Evolutionary conservation across 208 protist species (phyloP).

Genomic region (Leishmania arabica): DNA sequence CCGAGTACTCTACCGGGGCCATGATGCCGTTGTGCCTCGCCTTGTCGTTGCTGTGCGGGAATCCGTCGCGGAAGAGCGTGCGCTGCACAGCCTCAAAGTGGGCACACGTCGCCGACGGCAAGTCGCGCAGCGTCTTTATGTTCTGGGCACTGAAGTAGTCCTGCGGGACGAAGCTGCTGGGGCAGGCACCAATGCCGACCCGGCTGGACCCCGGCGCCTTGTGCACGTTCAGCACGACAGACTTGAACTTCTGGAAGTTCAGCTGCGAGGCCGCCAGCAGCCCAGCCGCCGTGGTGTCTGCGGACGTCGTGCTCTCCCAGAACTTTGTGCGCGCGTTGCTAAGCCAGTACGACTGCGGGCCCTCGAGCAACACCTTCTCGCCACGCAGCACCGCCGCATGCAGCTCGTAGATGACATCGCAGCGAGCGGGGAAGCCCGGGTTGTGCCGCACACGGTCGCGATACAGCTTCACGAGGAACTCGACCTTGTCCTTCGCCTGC

Average conservation of each 20-base stretch:
- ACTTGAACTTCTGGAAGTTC: constrained; percentile 82
- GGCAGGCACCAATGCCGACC: constrained; percentile 91
- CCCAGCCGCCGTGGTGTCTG: constrained; percentile 84
- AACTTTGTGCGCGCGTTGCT: constrained; percentile 93
- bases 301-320: constrained; percentile 91
- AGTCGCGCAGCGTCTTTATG: constrained; percentile 81
- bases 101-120: constrained; percentile 58
- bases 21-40: constrained; percentile 75
- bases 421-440: constrained; percentile 70
- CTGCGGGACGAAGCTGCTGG: constrained; percentile 88
- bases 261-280: constrained; percentile 84
- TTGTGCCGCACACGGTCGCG: constrained; percentile 73
- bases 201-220: constrained; percentile 90
- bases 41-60: constrained; percentile 34
- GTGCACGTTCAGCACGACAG: constrained; percentile 91
- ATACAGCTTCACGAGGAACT: constrained; percentile 84
- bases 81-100: constrained; percentile 91
- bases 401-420: constrained; percentile 87
- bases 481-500: constrained; percentile 77
- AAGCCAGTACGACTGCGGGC: constrained; percentile 93
- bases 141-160: constrained; percentile 87
- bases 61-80: constrained; percentile 61
- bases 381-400: constrained; percentile 63
- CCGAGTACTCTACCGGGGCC: constrained; percentile 77
- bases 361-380: constrained; percentile 90